phyloP scores from a whole-genome alignment of 208 protist genomes.

The Acanthamoeba castellanii region DNA sequence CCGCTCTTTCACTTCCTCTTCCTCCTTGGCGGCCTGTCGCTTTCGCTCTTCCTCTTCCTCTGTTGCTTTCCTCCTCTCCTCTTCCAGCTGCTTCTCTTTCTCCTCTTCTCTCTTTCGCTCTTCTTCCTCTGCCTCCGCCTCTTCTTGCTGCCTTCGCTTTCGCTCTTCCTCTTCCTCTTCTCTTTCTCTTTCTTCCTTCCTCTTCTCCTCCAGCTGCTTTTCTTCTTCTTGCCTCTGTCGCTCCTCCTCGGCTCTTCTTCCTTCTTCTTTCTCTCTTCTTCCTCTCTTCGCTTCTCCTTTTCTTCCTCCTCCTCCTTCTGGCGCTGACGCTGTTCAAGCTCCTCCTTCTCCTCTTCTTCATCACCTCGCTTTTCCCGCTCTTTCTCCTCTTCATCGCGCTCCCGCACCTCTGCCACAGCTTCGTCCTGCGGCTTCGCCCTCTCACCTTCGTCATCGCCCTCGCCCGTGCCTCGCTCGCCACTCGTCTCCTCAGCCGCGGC shows the following conservation, averaged over 20 bases:
- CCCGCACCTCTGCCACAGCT: no score
- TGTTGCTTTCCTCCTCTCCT: no score
- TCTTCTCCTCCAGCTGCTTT: no score
- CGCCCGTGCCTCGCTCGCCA: no score
- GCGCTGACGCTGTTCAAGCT: no score
- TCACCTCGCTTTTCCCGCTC: no score
- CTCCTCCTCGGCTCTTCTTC: neutral
- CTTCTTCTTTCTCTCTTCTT: neutral
- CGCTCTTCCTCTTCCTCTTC: neutral
- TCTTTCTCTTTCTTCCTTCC: neutral
- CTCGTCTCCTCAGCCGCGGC: neutral
- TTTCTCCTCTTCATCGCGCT: neutral
- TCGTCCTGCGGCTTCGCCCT: no score
- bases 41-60: conserved; percentile 3
- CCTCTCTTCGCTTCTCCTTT: neutral
- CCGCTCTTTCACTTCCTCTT: neutral
- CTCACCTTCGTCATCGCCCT: no score
- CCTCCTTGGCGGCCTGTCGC: neutral
- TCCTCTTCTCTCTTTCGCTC: neutral
- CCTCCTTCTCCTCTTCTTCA: no score
- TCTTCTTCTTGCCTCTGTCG: no score
- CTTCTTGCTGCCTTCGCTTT: neutral
- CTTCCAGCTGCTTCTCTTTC: no score
- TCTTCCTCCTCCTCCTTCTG: no score
- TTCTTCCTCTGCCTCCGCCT: neutral